Conservation (phyloP, 23 red algal species). For the Agarophyton chilense region DNA sequence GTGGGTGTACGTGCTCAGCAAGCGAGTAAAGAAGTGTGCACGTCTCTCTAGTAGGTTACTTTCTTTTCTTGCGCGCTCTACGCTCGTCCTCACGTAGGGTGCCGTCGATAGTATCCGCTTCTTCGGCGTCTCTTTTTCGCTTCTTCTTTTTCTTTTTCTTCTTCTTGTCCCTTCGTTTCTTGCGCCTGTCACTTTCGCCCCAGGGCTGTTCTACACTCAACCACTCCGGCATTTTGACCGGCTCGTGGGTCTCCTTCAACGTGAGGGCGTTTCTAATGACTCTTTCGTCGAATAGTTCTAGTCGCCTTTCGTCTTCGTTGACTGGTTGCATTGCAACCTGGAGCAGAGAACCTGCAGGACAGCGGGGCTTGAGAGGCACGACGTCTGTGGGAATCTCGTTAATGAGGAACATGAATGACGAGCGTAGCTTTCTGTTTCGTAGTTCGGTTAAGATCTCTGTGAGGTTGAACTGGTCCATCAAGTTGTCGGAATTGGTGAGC, state of each 20-base stretch:
- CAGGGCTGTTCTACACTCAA: constrained; percentile 65
- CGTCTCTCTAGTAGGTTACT: background rate
- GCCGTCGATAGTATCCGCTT: constrained; percentile 21
- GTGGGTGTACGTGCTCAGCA: too few relatives aligned
- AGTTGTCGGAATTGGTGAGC: background rate
- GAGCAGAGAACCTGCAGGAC: constrained; percentile 54
- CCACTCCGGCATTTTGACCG: constrained; percentile 67
- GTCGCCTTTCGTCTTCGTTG: constrained; percentile 67
- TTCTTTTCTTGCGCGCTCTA: constrained; percentile 54
- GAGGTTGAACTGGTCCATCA: constrained; percentile 56
- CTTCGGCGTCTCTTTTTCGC: constrained; percentile 48
- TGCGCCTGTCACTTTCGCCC: constrained; percentile 51
- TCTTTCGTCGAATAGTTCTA: constrained; percentile 59
- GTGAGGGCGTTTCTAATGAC: constrained; percentile 59
- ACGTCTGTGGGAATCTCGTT: constrained; percentile 55
- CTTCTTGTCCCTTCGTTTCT: constrained; percentile 49
- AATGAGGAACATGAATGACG: constrained; percentile 68
- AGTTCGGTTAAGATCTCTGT: constrained; percentile 42
- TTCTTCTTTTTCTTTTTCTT: constrained; percentile 77
- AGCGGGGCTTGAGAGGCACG: constrained; percentile 74
- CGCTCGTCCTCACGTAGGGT: constrained; percentile 41
- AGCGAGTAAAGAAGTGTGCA: too few relatives aligned
- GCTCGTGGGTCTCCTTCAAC: constrained; percentile 41
- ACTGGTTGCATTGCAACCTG: constrained; percentile 66
- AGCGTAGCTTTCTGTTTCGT: constrained; percentile 57